phyloP scores from a whole-genome alignment of 257 asterid genomes.

The Salvia miltiorrhiza region DNA sequence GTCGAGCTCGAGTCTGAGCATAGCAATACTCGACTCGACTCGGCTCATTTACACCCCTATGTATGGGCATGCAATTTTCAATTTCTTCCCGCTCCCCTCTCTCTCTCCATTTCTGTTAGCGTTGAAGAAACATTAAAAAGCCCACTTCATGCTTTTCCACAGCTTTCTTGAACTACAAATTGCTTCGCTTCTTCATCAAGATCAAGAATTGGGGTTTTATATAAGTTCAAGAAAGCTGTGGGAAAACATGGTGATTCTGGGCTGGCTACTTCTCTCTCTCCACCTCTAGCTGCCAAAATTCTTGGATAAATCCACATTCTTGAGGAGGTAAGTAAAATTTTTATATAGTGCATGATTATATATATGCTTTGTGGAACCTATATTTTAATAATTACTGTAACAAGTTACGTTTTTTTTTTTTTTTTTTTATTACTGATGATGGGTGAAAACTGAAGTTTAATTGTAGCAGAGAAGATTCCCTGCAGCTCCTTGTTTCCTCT shows the following conservation, averaged over 20 bases:
- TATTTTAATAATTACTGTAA: too few species aligned
- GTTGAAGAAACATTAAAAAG: too few species aligned
- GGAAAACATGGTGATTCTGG: slow-evolving; percentile 38
- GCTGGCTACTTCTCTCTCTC: slow-evolving; percentile 14
- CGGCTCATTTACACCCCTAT: too few species aligned
- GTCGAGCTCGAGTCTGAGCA: too few species aligned
- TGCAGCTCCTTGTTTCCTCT: slow-evolving; percentile 16
- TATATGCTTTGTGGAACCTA: neutral
- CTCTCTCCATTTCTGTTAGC: neutral
- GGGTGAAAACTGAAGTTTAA: slow-evolving; percentile 26
- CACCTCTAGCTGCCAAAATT: neutral
- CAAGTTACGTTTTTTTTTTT: too few species aligned
- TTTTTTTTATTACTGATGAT: neutral
- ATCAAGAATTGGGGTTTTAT: neutral
- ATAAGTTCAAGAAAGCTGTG: slow-evolving; percentile 49
- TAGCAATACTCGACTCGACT: too few species aligned
- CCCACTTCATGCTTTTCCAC: slow-evolving; percentile 69
- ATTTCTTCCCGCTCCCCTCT: slow-evolving; percentile 7
- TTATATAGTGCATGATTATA: neutral
- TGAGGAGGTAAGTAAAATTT: neutral
- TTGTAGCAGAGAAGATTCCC: slow-evolving; percentile 31
- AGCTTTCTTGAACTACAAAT: slow-evolving; percentile 84
- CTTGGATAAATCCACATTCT: neutral
- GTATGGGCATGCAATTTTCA: slow-evolving; percentile 23
- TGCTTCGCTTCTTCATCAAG: neutral